These are phyloP conservation scores for Paracamarosporium sp. DNA, from an alignment of 2,329 filamentous ascomycete genomes.

Conservation along the genomic window DNA sequence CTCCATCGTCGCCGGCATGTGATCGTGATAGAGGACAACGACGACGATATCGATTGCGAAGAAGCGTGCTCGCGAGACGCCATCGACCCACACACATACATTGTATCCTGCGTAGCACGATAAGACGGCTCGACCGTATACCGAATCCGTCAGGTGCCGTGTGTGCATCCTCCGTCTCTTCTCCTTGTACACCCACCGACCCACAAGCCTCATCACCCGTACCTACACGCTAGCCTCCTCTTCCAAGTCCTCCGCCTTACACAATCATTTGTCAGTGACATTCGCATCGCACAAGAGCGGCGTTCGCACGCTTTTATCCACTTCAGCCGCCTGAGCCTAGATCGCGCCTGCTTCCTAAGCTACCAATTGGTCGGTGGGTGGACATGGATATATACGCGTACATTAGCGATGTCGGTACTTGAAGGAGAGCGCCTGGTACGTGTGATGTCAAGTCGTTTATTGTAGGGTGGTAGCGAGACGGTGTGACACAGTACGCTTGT, in stretches of 20 bases:
- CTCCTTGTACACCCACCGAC: background rate
- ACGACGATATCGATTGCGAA: background rate
- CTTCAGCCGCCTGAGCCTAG: conserved; percentile 22
- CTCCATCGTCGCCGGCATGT: background rate
- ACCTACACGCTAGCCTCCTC: background rate
- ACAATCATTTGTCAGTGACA: conserved; percentile 3
- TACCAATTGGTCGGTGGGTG: background rate
- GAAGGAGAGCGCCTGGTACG: background rate
- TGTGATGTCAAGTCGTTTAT: background rate
- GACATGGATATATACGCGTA: conserved; percentile 15
- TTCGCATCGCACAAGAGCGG: background rate
- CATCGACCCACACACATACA: background rate
- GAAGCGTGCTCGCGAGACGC: background rate
- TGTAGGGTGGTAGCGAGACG: background rate
- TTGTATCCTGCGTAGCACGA: background rate
- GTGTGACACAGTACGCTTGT: conserved; percentile 5
- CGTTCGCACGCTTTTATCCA: conserved; percentile 21
- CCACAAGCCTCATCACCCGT: background rate
- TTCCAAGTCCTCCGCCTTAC: conserved; percentile 1
- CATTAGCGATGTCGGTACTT: conserved; percentile 7
- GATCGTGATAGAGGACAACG: no score
- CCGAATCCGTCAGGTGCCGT: background rate
- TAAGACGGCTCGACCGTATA: background rate
- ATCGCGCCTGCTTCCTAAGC: conserved; percentile 17
- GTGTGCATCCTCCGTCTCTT: background rate